A percentile compares a stretch with the other conserved stretches of the same genome.
Conservation (phyloP, 176 grass and related monocot genomes). For the Musa beccarii region DNA sequence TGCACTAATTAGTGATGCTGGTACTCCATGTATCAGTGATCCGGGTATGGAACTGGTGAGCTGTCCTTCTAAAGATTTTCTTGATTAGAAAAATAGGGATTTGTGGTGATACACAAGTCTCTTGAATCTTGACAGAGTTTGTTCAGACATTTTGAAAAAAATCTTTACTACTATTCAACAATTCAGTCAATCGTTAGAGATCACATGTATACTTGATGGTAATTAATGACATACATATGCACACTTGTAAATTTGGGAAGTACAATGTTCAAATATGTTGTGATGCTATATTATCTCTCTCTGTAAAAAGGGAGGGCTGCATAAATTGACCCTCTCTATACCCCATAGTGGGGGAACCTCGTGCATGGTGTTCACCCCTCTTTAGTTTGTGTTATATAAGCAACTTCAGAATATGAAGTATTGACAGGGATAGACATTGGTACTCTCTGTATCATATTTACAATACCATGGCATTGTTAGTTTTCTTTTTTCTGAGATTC, state of each 20-base stretch:
- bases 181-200: not conserved
- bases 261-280: not conserved
- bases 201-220: not conserved
- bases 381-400: no score
- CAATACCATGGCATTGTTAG: no score
- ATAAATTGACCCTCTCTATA: no score
- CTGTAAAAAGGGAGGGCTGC: no score
- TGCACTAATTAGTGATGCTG: conserved; percentile 93
- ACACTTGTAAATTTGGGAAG: not conserved
- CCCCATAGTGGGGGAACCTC: no score
- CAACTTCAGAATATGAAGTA: no score
- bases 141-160: not conserved
- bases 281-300: not conserved
- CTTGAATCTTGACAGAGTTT: not conserved
- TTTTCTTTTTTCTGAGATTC: no score
- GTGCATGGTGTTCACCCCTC: no score
- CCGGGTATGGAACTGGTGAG: conserved; percentile 79
- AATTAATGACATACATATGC: not conserved
- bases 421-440: no score
- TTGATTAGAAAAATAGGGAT: not conserved
- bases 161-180: not conserved
- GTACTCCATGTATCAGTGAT: conserved; percentile 88
- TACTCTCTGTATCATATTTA: no score
- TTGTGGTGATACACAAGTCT: not conserved
- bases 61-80: not conserved